Evolutionary conservation across 2,329 filamentous ascomycete species (phyloP).

Genomic region (Nigrospora osmanthi): DNA sequence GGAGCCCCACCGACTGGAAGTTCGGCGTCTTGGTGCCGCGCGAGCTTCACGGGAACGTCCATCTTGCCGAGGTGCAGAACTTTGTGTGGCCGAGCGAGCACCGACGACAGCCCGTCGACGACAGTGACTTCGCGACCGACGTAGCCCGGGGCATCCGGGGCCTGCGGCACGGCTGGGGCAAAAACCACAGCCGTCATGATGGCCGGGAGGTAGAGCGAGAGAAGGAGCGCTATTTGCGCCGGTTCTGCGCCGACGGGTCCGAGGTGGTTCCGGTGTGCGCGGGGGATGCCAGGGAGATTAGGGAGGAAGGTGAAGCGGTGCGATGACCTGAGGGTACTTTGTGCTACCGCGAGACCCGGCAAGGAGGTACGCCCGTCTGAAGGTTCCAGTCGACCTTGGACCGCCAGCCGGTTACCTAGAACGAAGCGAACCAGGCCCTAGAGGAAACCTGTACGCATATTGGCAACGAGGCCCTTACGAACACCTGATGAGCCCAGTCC

Average conservation of each 20-base stretch:
- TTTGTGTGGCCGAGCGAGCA: slow-evolving; percentile 7
- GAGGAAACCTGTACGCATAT: too few relatives aligned
- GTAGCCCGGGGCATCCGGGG: slow-evolving; percentile 6
- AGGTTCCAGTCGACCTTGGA: too few relatives aligned
- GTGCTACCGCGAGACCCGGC: too few relatives aligned
- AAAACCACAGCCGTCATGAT: background rate
- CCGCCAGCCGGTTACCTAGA: too few relatives aligned
- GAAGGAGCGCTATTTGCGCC: background rate
- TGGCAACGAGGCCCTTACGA: too few relatives aligned
- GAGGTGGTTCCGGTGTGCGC: background rate
- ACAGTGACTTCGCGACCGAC: slow-evolving; percentile 2
- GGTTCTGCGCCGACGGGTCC: background rate
- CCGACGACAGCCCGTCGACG: slow-evolving; percentile 1
- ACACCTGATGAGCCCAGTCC: too few relatives aligned
- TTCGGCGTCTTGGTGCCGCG: background rate
- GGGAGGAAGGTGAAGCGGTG: too few relatives aligned
- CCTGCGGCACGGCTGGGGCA: slow-evolving; percentile 2
- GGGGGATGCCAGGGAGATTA: too few relatives aligned
- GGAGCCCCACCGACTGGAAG: background rate
- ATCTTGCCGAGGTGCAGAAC: background rate
- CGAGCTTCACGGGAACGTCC: background rate
- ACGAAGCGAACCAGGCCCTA: too few relatives aligned
- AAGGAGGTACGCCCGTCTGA: too few relatives aligned
- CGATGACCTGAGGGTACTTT: too few relatives aligned
- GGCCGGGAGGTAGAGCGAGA: background rate